phyloP scores from a whole-genome alignment of 768 basidiomycete genomes.

The Phylloporus rhodoxanthus region DNA sequence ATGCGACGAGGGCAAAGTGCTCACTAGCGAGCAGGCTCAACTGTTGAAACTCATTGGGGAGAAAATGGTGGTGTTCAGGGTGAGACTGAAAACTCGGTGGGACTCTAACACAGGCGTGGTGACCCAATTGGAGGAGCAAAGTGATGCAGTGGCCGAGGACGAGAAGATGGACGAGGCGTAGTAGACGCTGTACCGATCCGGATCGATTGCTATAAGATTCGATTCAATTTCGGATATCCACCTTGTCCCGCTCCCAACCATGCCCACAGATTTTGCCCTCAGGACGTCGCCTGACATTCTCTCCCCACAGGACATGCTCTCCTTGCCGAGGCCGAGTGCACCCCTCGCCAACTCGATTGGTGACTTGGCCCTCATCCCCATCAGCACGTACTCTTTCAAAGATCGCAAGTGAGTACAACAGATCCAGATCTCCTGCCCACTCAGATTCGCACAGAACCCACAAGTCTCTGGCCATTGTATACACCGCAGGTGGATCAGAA shows the following conservation, averaged over 20 bases:
- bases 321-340: slow-evolving; percentile 59
- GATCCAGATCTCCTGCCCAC: neutral
- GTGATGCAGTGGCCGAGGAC: slow-evolving; percentile 30
- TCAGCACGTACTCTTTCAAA: slow-evolving; percentile 64
- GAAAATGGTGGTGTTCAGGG: slow-evolving; percentile 80
- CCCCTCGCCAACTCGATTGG: slow-evolving; percentile 65
- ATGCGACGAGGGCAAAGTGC: slow-evolving; percentile 73
- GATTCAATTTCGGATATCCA: slow-evolving; percentile 7
- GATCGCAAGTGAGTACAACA: slow-evolving; percentile 58
- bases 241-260: slow-evolving; percentile 30
- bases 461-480: slow-evolving; percentile 59
- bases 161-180: slow-evolving; percentile 49
- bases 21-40: slow-evolving; percentile 87
- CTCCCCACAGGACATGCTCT: slow-evolving; percentile 65
- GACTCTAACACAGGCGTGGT: slow-evolving; percentile 63
- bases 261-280: slow-evolving; percentile 46
- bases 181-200: slow-evolving; percentile 12
- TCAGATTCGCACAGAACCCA: slow-evolving; percentile 46
- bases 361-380: slow-evolving; percentile 60
- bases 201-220: neutral
- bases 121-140: slow-evolving; percentile 44
- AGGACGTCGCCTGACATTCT: slow-evolving; percentile 56
- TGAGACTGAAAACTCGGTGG: slow-evolving; percentile 69
- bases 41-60: slow-evolving; percentile 87
- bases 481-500: slow-evolving; percentile 46